Evolutionary conservation across 768 basidiomycete genomes (phyloP).

Genomic region (Boletus fagicola): DNA sequence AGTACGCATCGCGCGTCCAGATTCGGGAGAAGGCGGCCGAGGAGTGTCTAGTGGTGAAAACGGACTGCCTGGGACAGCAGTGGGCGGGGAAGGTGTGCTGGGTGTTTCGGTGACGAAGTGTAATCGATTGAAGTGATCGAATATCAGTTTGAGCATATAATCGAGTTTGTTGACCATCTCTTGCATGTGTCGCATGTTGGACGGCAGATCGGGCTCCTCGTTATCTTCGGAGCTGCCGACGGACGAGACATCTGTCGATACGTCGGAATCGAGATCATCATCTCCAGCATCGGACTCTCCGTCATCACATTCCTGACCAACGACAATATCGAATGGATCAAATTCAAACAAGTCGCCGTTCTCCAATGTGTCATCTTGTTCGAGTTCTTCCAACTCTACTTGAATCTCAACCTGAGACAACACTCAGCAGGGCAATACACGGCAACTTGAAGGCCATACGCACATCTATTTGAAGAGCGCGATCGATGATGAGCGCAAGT

Average conservation of each 20-base stretch:
- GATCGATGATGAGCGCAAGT: slow-evolving; percentile 83
- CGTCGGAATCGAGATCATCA: slow-evolving; percentile 47
- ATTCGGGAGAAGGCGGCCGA: slow-evolving; percentile 32
- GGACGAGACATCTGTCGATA: slow-evolving; percentile 76
- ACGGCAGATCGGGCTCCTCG: slow-evolving; percentile 34
- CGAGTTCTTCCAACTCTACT: slow-evolving; percentile 90
- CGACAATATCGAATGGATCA: slow-evolving; percentile 82
- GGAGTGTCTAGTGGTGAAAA: slow-evolving; percentile 22
- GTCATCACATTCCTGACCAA: slow-evolving; percentile 71
- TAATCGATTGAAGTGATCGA: slow-evolving; percentile 74
- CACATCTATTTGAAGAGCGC: slow-evolving; percentile 96
- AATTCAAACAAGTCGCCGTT: slow-evolving; percentile 64
- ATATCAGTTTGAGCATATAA: slow-evolving; percentile 77
- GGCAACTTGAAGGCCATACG: slow-evolving; percentile 29
- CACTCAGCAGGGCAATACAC: not conserved
- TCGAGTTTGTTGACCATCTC: slow-evolving; percentile 94
- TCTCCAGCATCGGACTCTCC: slow-evolving; percentile 56
- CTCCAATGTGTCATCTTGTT: slow-evolving; percentile 57
- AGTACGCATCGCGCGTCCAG: slow-evolving; percentile 42
- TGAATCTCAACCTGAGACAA: slow-evolving; percentile 84
- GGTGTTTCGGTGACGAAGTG: slow-evolving; percentile 30
- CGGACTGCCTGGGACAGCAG: slow-evolving; percentile 2
- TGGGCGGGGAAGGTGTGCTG: slow-evolving; percentile 14
- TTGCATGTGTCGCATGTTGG: slow-evolving; percentile 66
- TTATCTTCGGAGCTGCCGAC: slow-evolving; percentile 55